Base-by-base conservation (phyloP, 768 basidiomycete genomes). In the Leccinum boreale region DNA sequence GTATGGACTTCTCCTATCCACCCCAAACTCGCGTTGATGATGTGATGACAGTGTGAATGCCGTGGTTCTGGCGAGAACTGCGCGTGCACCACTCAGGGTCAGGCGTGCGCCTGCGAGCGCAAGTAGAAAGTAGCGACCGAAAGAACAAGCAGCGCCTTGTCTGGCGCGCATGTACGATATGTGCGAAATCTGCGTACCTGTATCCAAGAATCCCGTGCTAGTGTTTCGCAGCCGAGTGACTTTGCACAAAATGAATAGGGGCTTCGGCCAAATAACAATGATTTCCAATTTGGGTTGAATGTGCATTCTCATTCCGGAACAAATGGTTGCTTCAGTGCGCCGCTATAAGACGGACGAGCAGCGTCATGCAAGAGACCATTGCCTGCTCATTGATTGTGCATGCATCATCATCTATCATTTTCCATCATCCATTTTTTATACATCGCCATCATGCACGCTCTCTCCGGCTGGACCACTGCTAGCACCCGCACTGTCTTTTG, bases 61-160 rank as follows among this genome's bases (percentile, higher is more conserved):
- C 46, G 55, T n/a, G 68, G 67, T 5, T 57, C 60, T 4, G 64
- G 64, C 2, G 45, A 50, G 0, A 53, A 56, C 19, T 71, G 68
- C 47, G 26, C 1, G 21, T 70, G 69, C 31, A 58, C 67, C 10
- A 35, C 39, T n/a, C 45, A 56, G 35, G 58, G 57, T 31, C 26
- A 49, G 28, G 58, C 19, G 3, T 69, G 68, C 50, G 45, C 39
- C 3, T 69, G 68, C 24, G 62, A 39, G 44, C 60, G 57, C 24
- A 62, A 70, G 53, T 67, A 58, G n/a, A 44, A 58, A 12, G 23
- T 5, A 28, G 35, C 36, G 23, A 65, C 4, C 23, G 19, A 46
- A 42, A 65, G 39, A 60, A 63, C 49, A 65, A 57, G 51, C 3
- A 21, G 15, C 12, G 35, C 24, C 19, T 63, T 63, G 44, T 58